These are phyloP conservation scores for Sisymbrium irio DNA, from an alignment of 345 rosid genomes.

Conservation along the genomic window DNA sequence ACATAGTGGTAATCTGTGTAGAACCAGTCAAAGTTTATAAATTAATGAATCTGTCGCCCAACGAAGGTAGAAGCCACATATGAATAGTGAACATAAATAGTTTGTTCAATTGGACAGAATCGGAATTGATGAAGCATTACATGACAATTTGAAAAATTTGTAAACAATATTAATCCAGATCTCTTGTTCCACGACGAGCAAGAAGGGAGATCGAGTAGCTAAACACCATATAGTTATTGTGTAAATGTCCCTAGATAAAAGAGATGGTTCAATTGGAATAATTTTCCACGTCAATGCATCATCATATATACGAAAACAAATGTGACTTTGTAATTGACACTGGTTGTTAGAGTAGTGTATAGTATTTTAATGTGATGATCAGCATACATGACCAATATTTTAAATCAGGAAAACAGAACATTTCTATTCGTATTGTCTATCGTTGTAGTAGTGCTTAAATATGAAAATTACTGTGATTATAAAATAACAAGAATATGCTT, in stretches of 20 bases:
- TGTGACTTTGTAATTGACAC: neutral
- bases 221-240: neutral
- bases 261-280: neutral
- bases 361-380: neutral
- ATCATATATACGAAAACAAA: neutral
- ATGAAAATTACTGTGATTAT: neutral
- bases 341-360: neutral
- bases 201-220: neutral
- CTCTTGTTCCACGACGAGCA: neutral
- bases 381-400: too few relatives aligned
- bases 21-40: neutral
- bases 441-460: neutral
- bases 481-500: neutral
- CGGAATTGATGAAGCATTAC: neutral
- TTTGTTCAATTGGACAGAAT: neutral
- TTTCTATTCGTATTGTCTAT: too few relatives aligned
- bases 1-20: neutral
- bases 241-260: neutral
- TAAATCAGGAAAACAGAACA: too few relatives aligned
- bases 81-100: neutral
- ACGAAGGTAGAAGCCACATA: neutral
- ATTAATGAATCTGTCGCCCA: too few relatives aligned
- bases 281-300: neutral
- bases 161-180: neutral
- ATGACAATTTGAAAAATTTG: neutral